A percentile compares a stretch with the other conserved stretches of the same genome.
Conservation (phyloP, 2,329 filamentous ascomycete genomes). For the Hymenoscyphus infarciens region DNA sequence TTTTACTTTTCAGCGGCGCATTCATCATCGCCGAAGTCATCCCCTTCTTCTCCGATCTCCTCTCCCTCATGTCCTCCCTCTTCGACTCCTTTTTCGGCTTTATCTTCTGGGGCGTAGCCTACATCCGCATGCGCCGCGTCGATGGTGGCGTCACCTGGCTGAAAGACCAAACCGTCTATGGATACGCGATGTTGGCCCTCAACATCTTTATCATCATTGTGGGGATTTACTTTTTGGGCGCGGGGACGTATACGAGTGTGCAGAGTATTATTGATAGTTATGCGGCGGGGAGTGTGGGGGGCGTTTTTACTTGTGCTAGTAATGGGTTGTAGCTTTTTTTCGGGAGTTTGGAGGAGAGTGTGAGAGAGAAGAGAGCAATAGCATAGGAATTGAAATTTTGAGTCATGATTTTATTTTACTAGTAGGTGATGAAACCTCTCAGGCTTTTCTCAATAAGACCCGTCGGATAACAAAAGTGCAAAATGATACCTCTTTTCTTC, state of each 20-base stretch:
- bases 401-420: too few relatives aligned
- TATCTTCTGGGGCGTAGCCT: slow-evolving; percentile 88
- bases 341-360: neutral
- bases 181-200: slow-evolving; percentile 54
- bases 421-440: too few relatives aligned
- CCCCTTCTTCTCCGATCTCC: slow-evolving; percentile 75
- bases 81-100: slow-evolving; percentile 95
- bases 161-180: slow-evolving; percentile 32
- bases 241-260: slow-evolving; percentile 76
- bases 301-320: slow-evolving; percentile 69
- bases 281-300: slow-evolving; percentile 57
- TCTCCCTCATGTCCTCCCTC: slow-evolving; percentile 78
- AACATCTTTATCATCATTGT: slow-evolving; percentile 71
- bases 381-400: too few relatives aligned
- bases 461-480: too few relatives aligned
- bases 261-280: slow-evolving; percentile 75
- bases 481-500: too few relatives aligned
- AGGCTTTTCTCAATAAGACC: too few relatives aligned
- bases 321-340: slow-evolving; percentile 46
- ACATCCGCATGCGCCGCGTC: slow-evolving; percentile 69
- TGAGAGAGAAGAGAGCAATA: neutral
- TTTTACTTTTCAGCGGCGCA: slow-evolving; percentile 46
- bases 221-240: slow-evolving; percentile 77
- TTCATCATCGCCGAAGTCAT: slow-evolving; percentile 92
- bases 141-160: slow-evolving; percentile 51